Evolutionary conservation across 108 stramenopile genomes (phyloP), one percentile per base, ranked within the genome.

Genomic region (Asterionellopsis glacialis): DNA sequence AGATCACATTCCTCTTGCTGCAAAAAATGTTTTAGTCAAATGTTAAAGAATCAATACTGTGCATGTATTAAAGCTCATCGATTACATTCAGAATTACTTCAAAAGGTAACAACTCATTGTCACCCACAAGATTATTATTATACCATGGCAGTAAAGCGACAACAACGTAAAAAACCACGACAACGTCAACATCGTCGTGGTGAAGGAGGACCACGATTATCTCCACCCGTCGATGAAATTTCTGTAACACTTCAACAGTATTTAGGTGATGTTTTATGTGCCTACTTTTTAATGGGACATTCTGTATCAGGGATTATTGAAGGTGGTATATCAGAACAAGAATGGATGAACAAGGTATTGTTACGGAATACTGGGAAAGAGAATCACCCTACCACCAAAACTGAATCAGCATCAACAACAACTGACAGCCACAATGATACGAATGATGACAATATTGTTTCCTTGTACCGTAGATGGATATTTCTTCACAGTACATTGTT

Each of bases 201-300:
- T 40, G 15, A 50, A 59, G 25, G 11, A 19, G 1, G 42, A 27
- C 25, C 25, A 14, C 45, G 21, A 61, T 0, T 22, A 23, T 14
- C 18, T 24, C 39, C 13, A 58, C 44, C n/a, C 5, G 7, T 25
- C 2, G 23, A 23, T 13, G 27, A 39, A 40, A 33, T 69, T 16
- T 55, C 68, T 11, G 64, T 59, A 9, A 68, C 67, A 12, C 28
- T 76, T 48, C 65, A 66, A 55, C 60, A 44, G 13, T 76, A 71
- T 21, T 57, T 76, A 25, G 75, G 75, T 15, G 75, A 76, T 58
- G 75, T 76, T 18, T 52, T 71, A 10, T 33, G 51, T 22, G 59
- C 70, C 13, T 64, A 55, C 45, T 76, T 53, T 26, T 56, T 70
- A 13, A 65, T 76, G 56, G 65, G 61, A 24, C 75, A 76, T 43